Conservation (phyloP, 2,329 filamentous ascomycete species). For the Cladosporium velox region DNA sequence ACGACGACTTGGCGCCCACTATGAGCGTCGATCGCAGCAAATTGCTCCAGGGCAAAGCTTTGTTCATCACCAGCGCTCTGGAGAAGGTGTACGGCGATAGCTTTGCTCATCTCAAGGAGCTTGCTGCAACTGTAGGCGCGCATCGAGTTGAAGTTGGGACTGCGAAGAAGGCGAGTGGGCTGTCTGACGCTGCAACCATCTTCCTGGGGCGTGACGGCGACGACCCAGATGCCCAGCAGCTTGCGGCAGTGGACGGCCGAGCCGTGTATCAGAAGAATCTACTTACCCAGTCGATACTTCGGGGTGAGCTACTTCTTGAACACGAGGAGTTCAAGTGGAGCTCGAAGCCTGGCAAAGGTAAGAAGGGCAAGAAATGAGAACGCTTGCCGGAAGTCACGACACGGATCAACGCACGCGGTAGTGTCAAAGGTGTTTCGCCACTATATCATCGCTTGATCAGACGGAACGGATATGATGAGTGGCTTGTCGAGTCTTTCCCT, state of each 20-base stretch:
- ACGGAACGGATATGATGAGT: background rate
- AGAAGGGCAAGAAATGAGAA: conserved; percentile 18
- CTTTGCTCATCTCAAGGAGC: conserved; percentile 43
- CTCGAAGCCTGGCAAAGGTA: background rate
- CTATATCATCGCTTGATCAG: background rate
- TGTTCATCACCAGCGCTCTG: conserved; percentile 51
- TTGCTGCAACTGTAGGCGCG: conserved; percentile 44
- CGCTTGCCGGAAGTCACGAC: background rate
- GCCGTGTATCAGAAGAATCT: conserved; percentile 47
- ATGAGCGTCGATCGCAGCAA: conserved; percentile 42
- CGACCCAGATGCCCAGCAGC: conserved; percentile 40
- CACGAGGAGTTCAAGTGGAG: conserved; percentile 38
- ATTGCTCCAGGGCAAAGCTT: conserved; percentile 52
- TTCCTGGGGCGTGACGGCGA: conserved; percentile 42
- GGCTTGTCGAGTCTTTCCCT: background rate
- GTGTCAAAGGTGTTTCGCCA: background rate
- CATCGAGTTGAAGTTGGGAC: conserved; percentile 31
- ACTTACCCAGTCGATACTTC: conserved; percentile 46
- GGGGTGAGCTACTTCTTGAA: conserved; percentile 44
- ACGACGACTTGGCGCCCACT: conserved; percentile 27
- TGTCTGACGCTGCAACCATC: conserved; percentile 30
- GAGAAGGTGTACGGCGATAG: conserved; percentile 39
- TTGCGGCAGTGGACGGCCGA: conserved; percentile 40
- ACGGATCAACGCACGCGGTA: background rate
- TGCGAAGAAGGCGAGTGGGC: conserved; percentile 22